A percentile compares a stretch with the other conserved stretches of the same genome.
Conservation (phyloP, 352 stramenopile species). For the Phytophthora europaea region DNA sequence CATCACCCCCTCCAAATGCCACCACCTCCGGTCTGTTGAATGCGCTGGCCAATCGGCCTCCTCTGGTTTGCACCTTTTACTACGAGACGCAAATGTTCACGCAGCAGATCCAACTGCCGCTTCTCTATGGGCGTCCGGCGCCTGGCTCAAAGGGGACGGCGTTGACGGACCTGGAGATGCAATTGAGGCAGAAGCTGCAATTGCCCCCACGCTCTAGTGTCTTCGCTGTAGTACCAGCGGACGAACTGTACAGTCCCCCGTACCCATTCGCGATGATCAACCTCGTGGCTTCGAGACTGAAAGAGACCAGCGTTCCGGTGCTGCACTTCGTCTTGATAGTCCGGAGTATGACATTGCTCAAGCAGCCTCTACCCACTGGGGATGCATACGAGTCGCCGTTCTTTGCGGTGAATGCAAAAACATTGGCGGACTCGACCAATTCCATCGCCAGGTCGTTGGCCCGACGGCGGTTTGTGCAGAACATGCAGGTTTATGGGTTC, state of each 20-base stretch:
- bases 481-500: slow-evolving; percentile 82
- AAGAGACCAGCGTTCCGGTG: slow-evolving; percentile 52
- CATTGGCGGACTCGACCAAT: slow-evolving; percentile 41
- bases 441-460: slow-evolving; percentile 66
- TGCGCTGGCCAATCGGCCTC: slow-evolving; percentile 45
- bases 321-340: slow-evolving; percentile 78
- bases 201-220: slow-evolving; percentile 68
- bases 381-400: slow-evolving; percentile 74
- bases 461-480: slow-evolving; percentile 70
- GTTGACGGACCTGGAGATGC: slow-evolving; percentile 82
- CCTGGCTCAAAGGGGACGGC: slow-evolving; percentile 50
- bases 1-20: not conserved
- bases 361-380: slow-evolving; percentile 57
- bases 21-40: slow-evolving; percentile 23
- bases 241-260: slow-evolving; percentile 83
- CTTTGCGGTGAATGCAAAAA: slow-evolving; percentile 60
- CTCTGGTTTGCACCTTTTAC: slow-evolving; percentile 80
- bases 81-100: slow-evolving; percentile 63
- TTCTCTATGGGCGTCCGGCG: slow-evolving; percentile 68
- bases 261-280: slow-evolving; percentile 89
- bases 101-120: slow-evolving; percentile 66
- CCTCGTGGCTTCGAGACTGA: slow-evolving; percentile 51
- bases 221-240: slow-evolving; percentile 77
- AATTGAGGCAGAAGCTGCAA: slow-evolving; percentile 69
- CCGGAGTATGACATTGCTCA: slow-evolving; percentile 63